These are phyloP conservation scores for Lasiodiplodia gonubiensis DNA, from an alignment of 2,329 filamentous ascomycete species.

Conservation along the genomic window DNA sequence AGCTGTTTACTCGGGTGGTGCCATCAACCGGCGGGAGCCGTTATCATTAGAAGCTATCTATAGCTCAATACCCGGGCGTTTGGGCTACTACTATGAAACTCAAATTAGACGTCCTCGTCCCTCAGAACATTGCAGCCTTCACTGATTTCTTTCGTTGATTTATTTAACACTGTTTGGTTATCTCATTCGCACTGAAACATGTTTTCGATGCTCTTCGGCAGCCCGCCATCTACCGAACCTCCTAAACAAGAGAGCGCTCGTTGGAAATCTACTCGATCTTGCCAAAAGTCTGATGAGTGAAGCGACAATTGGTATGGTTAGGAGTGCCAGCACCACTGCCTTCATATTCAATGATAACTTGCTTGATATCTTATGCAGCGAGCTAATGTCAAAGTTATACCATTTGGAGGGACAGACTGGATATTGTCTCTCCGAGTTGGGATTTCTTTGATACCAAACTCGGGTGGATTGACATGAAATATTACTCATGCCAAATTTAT, in stretches of 20 bases:
- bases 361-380: constrained; percentile 30
- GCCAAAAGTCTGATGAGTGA: not conserved
- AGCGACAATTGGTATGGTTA: not conserved
- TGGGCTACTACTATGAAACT: not conserved
- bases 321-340: not conserved
- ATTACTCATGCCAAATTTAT: not conserved
- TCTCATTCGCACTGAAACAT: no score
- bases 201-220: not conserved
- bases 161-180: not conserved
- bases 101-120: not conserved
- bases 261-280: not conserved
- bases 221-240: not conserved
- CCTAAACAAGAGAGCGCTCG: not conserved
- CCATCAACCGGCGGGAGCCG: no score
- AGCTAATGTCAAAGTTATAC: not conserved
- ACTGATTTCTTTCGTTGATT: not conserved
- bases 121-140: no score
- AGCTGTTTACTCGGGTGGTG: not conserved
- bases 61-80: not conserved
- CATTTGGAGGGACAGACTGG: no score
- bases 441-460: not conserved
- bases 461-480: not conserved
- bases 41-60: not conserved
- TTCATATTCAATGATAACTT: not conserved
- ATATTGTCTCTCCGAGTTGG: not conserved